Percentiles rank a stretch among this genome's conserved stretches.
These are phyloP conservation scores for Boletus edulis DNA, from an alignment of 768 basidiomycete species.

Conservation along the genomic window DNA sequence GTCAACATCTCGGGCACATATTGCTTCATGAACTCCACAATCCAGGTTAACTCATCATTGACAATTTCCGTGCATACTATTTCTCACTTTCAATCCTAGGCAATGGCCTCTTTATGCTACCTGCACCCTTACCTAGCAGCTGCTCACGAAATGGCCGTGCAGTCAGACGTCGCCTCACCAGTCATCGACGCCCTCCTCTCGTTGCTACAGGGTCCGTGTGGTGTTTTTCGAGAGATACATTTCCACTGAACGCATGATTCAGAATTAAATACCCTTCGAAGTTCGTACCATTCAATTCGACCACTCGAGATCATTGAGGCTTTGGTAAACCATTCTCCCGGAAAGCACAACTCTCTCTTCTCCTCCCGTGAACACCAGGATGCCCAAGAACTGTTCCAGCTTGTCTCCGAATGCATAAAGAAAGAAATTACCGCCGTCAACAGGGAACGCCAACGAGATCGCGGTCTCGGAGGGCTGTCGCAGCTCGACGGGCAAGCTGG, in stretches of 20 bases:
- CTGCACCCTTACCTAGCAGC: constrained; percentile 77
- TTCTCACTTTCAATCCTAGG: constrained; percentile 44
- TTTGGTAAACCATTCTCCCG: constrained; percentile 53
- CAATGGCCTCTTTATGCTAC: constrained; percentile 82
- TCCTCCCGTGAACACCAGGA: constrained; percentile 95
- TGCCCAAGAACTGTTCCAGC: constrained; percentile 96
- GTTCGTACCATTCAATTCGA: constrained; percentile 59
- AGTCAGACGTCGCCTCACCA: constrained; percentile 78
- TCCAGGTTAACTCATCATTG: constrained; percentile 57
- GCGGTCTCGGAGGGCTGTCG: constrained; percentile 63
- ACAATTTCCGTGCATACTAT: background rate
- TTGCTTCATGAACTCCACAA: constrained; percentile 96
- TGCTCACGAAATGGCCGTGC: constrained; percentile 74
- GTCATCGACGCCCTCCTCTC: constrained; percentile 79
- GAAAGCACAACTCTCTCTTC: constrained; percentile 64
- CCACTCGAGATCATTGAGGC: constrained; percentile 72
- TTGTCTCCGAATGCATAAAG: constrained; percentile 86
- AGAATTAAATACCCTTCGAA: constrained; percentile 67
- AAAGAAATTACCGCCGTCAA: constrained; percentile 77
- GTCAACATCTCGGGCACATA: constrained; percentile 96
- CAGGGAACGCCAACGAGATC: constrained; percentile 65
- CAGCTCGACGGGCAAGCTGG: constrained; percentile 18
- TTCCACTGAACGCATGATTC: constrained; percentile 3
- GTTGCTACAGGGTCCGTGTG: constrained; percentile 59
- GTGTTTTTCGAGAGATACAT: background rate